Conservation (phyloP, 176 grass and related monocot species). For the Chrysopogon serrulatus region DNA sequence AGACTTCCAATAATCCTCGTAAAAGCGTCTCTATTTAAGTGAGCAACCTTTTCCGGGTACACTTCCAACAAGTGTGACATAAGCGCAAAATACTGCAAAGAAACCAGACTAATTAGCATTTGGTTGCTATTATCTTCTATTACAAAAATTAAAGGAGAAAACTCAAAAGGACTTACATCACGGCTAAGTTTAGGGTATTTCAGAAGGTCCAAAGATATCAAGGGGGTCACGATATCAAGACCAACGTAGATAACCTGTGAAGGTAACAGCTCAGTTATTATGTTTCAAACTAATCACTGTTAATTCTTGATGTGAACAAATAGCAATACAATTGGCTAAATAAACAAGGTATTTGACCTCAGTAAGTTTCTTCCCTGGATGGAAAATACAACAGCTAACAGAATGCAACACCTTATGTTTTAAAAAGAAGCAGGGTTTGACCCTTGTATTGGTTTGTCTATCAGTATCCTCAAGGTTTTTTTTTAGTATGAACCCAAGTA, state of each 20-base stretch:
- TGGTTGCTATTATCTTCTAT: constrained; percentile 3
- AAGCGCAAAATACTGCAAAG: constrained; percentile 89
- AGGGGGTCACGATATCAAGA: constrained; percentile 89
- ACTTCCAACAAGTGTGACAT: constrained; percentile 93
- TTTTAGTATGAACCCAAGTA: neutral
- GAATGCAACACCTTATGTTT: neutral
- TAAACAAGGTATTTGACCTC: neutral
- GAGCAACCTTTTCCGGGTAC: constrained; percentile 96
- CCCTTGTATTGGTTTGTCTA: neutral
- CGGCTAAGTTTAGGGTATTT: constrained; percentile 97
- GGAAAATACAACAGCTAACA: neutral
- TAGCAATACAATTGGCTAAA: neutral
- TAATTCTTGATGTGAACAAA: neutral
- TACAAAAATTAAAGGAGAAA: neutral
- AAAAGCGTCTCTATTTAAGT: constrained; percentile 84
- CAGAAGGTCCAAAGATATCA: constrained; percentile 98
- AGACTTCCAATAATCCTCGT: constrained; percentile 71
- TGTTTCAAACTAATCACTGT: constrained; percentile 20
- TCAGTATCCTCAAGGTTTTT: constrained; percentile 6
- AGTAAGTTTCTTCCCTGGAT: neutral
- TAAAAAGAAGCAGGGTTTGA: neutral
- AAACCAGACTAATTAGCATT: constrained; percentile 29
- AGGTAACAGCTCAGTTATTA: constrained; percentile 25
- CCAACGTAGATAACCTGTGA: constrained; percentile 91
- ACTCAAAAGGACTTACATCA: constrained; percentile 61